phyloP scores from a whole-genome alignment of 108 stramenopile genomes.

The Skeletonema costatum region DNA sequence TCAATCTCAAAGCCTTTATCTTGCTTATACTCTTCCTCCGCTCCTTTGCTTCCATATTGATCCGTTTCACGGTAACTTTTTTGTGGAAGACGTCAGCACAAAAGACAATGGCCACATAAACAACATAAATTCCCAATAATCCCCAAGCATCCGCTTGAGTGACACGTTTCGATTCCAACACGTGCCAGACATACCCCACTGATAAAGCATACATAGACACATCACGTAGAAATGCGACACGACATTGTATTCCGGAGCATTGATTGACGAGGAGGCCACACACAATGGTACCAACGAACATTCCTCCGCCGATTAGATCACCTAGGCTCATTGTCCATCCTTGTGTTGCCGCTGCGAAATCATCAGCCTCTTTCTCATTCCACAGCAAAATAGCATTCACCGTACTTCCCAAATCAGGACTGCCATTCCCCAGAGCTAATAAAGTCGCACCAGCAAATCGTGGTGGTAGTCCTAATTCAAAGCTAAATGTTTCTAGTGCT shows the following conservation, averaged over 20 bases:
- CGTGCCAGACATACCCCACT: constrained; percentile 24
- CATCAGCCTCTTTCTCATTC: constrained; percentile 20
- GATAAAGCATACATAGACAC: constrained; percentile 42
- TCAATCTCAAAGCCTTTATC: constrained; percentile 21
- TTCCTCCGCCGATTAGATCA: constrained; percentile 69
- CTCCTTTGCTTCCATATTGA: constrained; percentile 16
- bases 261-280: constrained; percentile 35
- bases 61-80: constrained; percentile 37
- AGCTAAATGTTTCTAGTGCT: constrained; percentile 61
- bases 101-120: constrained; percentile 44
- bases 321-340: constrained; percentile 63
- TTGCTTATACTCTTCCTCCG: constrained; percentile 23
- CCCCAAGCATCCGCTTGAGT: constrained; percentile 9
- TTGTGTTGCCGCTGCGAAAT: not conserved
- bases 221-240: constrained; percentile 51
- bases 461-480: constrained; percentile 59
- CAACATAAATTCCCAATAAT: constrained; percentile 42
- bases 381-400: constrained; percentile 55
- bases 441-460: constrained; percentile 85
- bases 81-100: constrained; percentile 52
- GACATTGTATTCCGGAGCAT: constrained; percentile 48
- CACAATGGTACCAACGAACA: constrained; percentile 72
- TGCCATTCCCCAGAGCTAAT: constrained; percentile 83
- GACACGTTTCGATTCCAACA: constrained; percentile 29
- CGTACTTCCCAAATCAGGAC: constrained; percentile 74